Conservation (phyloP, 305 asterid genomes). For the Andrographis paniculata region DNA sequence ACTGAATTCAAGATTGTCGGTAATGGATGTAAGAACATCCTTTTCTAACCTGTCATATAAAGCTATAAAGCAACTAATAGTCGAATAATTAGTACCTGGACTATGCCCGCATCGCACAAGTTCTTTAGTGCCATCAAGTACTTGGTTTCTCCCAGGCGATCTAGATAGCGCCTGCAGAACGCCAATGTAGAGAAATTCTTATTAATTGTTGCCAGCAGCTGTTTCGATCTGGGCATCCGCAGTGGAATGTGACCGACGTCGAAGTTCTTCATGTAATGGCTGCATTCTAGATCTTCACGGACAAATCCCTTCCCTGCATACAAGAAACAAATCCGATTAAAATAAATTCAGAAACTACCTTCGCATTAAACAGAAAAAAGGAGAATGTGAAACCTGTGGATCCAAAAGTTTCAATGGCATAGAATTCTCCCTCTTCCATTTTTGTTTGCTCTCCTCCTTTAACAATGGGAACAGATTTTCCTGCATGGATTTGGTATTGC, state of each 20-base stretch:
- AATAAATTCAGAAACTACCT: too few relatives aligned
- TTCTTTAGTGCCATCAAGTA: slow-evolving; percentile 95
- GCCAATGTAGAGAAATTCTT: slow-evolving; percentile 94
- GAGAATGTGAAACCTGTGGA: slow-evolving; percentile 60
- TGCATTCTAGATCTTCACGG: slow-evolving; percentile 95
- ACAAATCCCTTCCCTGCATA: slow-evolving; percentile 82
- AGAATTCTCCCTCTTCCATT: slow-evolving; percentile 99
- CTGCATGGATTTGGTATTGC: slow-evolving; percentile 90
- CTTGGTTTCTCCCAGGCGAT: slow-evolving; percentile 88
- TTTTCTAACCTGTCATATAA: too few relatives aligned
- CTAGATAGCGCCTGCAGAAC: slow-evolving; percentile 92
- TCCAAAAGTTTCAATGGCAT: slow-evolving; percentile 96
- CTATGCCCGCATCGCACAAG: slow-evolving; percentile 84
- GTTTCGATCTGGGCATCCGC: slow-evolving; percentile 88
- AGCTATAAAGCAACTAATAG: too few relatives aligned
- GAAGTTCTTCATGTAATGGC: slow-evolving; percentile 97
- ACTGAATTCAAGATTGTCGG: too few relatives aligned
- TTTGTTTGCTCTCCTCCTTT: slow-evolving; percentile 98
- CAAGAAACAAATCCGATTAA: not conserved
- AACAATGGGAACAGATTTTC: slow-evolving; percentile 93
- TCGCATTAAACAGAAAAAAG: too few relatives aligned
- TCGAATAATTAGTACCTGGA: too few relatives aligned
- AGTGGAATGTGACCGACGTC: slow-evolving; percentile 88
- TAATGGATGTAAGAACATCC: too few relatives aligned
- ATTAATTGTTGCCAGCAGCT: slow-evolving; percentile 76